phyloP scores from a whole-genome alignment of 768 basidiomycete species.

The Tricholoma terreum region DNA sequence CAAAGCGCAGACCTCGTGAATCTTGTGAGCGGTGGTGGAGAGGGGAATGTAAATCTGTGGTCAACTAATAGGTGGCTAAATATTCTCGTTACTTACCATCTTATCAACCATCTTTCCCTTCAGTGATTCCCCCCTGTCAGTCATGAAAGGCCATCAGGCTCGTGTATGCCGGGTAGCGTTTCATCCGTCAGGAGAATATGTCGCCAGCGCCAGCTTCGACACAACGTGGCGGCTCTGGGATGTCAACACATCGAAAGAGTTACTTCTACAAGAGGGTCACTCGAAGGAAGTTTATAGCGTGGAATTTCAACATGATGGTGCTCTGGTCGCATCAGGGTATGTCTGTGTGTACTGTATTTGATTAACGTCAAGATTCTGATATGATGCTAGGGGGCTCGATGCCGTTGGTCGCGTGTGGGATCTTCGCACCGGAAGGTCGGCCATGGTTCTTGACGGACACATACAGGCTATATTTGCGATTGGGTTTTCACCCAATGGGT shows the following conservation, averaged over 20 bases:
- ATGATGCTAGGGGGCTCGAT: constrained; percentile 73
- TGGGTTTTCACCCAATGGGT: constrained; percentile 96
- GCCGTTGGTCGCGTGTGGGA: constrained; percentile 99
- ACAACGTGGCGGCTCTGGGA: constrained; percentile 99
- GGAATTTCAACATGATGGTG: constrained; percentile 95
- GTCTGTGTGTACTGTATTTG: constrained; percentile 20
- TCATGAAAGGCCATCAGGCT: constrained; percentile 83
- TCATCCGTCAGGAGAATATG: constrained; percentile 92
- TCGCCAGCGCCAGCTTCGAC: constrained; percentile 95
- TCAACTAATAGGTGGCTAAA: constrained; percentile 68
- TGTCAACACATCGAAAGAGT: constrained; percentile 72
- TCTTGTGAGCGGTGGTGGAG: constrained; percentile 88
- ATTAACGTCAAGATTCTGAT: not conserved
- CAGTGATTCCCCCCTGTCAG: constrained; percentile 84
- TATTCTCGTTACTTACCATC: not conserved
- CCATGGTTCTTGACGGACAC: constrained; percentile 98
- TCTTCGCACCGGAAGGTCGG: constrained; percentile 88
- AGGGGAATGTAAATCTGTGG: constrained; percentile 86
- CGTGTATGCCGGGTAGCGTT: constrained; percentile 94
- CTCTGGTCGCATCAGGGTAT: constrained; percentile 90
- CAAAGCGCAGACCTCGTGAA: constrained; percentile 67
- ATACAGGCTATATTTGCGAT: constrained; percentile 89
- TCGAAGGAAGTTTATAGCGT: constrained; percentile 95
- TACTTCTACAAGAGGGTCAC: constrained; percentile 93
- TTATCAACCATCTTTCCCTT: constrained; percentile 3